Evolutionary conservation across 257 asterid genomes (phyloP), one percentile per base, ranked within the genome.

Genomic region (Penstemon davidsonii): DNA sequence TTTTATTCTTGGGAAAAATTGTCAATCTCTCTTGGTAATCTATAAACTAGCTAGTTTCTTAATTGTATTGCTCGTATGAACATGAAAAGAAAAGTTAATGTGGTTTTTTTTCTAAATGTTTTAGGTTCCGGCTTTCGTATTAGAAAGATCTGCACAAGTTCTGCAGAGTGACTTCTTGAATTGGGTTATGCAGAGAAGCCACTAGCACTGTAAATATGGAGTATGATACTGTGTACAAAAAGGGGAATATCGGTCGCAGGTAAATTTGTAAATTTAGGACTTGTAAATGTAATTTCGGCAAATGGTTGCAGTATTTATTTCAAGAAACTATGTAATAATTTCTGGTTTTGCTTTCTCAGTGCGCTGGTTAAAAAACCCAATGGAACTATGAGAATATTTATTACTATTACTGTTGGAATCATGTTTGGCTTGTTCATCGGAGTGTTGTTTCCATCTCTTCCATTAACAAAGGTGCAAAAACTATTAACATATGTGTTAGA

Each of bases 401-500:
- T 80, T 50, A 78, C 86, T 4, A 55, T 86, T 43, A 57, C 79
- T 69, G 69, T 82, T 58, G 98, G 93, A 65, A 71, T 83, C 3
- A 51, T 78, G 72, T 71, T 87, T 58, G 98, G 98, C 51, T 76
- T 87, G 81, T 73, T 87, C 18, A 37, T 87, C 42, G 96, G 96
- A 81, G 66, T 83, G 55, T 84, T 90, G 40, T 80, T 74, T 66
- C 87, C 94, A 42, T 51, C 85, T 5, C 72, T 75, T 60, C 71
- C 85, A 6, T 72, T 83, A 46, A 77, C 85, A 39, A 84, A 84
- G 94, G 96, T 91, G 54, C 40, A 43, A 5, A 62, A n/a, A 11
- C 51, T 46, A 46, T 0, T 8, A 46, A 3, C 11, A 46, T 46
- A 9, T 46, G 51, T 7, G 37, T 15, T 70, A 44, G 49, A 46